phyloP scores from a whole-genome alignment of 805 yeast genomes.

The Metahyphopichia silvanorum region DNA sequence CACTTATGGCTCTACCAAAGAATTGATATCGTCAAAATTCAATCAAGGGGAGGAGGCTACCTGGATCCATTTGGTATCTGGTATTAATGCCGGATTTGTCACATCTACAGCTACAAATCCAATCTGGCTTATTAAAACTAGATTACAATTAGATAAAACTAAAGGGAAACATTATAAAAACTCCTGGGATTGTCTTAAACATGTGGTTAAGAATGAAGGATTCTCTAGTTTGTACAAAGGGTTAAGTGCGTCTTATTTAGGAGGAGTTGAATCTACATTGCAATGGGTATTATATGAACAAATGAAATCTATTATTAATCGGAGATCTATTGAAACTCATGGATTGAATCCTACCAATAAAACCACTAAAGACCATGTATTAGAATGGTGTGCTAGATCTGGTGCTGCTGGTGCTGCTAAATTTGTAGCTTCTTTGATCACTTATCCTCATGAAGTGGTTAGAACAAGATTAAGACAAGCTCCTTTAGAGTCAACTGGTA shows the following conservation, averaged over 20 bases:
- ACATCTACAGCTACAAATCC: conserved; percentile 98
- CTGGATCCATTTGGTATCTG: conserved; percentile 81
- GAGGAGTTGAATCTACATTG: conserved; percentile 86
- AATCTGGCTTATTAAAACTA: conserved; percentile 93
- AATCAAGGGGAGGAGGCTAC: conserved; percentile 77
- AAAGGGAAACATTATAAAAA: conserved; percentile 66
- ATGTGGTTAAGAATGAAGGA: conserved; percentile 76
- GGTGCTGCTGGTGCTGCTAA: conserved; percentile 98
- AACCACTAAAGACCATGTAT: conserved; percentile 56
- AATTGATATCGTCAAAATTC: conserved; percentile 59
- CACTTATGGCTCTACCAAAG: conserved; percentile 94
- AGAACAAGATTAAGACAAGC: conserved; percentile 95
- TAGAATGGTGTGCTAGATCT: conserved; percentile 93
- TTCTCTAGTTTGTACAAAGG: conserved; percentile 80
- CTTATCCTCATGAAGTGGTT: conserved; percentile 97
- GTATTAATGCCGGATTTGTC: conserved; percentile 87
- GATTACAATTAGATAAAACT: conserved; percentile 86
- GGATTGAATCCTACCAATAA: conserved; percentile 25
- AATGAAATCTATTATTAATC: conserved; percentile 70
- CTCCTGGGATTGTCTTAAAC: conserved; percentile 77
- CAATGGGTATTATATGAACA: conserved; percentile 98
- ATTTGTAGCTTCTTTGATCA: conserved; percentile 84
- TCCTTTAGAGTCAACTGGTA: conserved; percentile 69
- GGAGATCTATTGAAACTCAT: conserved; percentile 40
- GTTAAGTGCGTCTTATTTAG: conserved; percentile 89